Evolutionary conservation across 768 basidiomycete species (phyloP).

Genomic region (Boletus tomentosulus): DNA sequence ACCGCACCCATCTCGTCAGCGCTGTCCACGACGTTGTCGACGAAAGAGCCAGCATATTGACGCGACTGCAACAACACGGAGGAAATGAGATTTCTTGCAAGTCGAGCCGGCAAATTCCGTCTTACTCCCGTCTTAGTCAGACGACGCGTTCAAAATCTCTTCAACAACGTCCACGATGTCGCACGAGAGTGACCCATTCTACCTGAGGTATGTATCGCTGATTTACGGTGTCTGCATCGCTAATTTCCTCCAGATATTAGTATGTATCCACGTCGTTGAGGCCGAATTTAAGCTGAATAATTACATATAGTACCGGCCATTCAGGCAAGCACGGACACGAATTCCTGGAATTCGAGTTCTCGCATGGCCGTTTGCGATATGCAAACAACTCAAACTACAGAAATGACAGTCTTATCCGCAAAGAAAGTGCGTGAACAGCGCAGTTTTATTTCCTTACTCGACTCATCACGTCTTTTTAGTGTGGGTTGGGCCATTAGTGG

Average conservation of each 20-base stretch:
- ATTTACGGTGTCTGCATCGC: not conserved
- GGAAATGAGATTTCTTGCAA: not conserved
- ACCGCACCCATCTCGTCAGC: conserved; percentile 20
- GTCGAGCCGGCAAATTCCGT: conserved; percentile 18
- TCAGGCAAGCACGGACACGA: conserved; percentile 97
- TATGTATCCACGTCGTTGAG: conserved; percentile 26
- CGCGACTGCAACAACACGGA: not conserved
- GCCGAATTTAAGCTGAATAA: not conserved
- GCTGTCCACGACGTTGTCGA: conserved; percentile 15
- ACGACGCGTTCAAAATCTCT: not conserved
- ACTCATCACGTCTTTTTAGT: conserved; percentile 45
- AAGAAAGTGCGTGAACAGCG: conserved; percentile 77
- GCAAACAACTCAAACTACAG: conserved; percentile 99
- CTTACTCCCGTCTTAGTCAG: not conserved
- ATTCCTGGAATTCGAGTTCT: conserved; percentile 98
- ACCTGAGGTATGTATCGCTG: conserved; percentile 53
- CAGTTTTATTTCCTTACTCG: not conserved
- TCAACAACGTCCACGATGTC: conserved; percentile 22
- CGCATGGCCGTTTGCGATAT: conserved; percentile 92
- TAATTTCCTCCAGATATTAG: conserved; percentile 45
- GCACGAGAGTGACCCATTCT: conserved; percentile 72
- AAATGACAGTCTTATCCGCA: conserved; percentile 94
- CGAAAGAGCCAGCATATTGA: conserved; percentile 31
- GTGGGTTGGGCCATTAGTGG: conserved; percentile 89
- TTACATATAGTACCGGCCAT: conserved; percentile 65